A percentile compares a stretch with the other conserved stretches of the same genome.
These are phyloP conservation scores for Mycena venus DNA, from an alignment of 768 basidiomycete species.

Conservation along the genomic window DNA sequence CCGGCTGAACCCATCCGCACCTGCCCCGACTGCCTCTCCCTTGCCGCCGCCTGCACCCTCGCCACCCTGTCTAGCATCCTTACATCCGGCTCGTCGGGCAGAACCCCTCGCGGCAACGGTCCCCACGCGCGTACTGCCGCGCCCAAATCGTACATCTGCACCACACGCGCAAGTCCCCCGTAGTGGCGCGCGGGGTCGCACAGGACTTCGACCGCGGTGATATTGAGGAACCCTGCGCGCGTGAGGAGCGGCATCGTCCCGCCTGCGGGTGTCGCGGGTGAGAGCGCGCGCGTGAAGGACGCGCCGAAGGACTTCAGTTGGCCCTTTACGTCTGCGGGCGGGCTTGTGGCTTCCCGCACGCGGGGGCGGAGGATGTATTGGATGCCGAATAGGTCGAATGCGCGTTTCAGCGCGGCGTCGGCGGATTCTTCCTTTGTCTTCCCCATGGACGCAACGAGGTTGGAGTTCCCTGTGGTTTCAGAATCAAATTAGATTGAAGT, in stretches of 20 bases:
- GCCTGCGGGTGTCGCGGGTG: background rate
- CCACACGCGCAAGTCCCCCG: background rate
- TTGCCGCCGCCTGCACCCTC: background rate
- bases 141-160: conserved; percentile 2
- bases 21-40: background rate
- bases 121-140: background rate
- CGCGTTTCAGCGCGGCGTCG: conserved; percentile 27
- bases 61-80: conserved; percentile 18
- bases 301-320: background rate
- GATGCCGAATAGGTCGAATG: conserved; percentile 30
- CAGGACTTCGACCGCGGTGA: conserved; percentile 20
- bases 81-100: conserved; percentile 21
- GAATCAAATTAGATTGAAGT: background rate
- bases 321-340: background rate
- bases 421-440: conserved; percentile 28
- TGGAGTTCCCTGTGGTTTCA: conserved; percentile 6
- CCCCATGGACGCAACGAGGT: conserved; percentile 7
- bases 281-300: background rate
- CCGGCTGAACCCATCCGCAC: background rate
- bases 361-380: conserved; percentile 26
- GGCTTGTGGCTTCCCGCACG: background rate
- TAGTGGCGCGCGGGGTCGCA: conserved; percentile 16
- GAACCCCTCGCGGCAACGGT: conserved; percentile 9
- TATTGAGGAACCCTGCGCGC: conserved; percentile 23
- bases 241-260: conserved; percentile 30